Percentiles rank a stretch among this genome's conserved stretches.
Evolutionary conservation across 768 basidiomycete genomes (phyloP).

Genomic region (Dictyophora rubrovolvata): DNA sequence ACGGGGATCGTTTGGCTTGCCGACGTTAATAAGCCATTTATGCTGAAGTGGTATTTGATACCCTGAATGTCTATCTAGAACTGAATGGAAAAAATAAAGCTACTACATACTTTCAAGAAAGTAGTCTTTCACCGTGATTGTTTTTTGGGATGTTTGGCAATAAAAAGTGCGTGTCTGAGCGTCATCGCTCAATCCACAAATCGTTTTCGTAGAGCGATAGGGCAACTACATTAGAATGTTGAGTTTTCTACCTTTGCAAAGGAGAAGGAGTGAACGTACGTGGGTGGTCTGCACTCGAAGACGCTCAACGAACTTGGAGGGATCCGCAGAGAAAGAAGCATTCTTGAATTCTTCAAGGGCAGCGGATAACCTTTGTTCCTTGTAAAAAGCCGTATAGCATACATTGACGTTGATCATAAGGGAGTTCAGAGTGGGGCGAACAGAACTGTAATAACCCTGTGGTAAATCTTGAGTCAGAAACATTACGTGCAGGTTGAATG

Average conservation of each 20-base stretch:
- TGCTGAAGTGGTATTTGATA: constrained; percentile 42
- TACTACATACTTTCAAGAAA: constrained; percentile 46
- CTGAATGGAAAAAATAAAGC: constrained; percentile 1
- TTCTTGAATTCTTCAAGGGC: constrained; percentile 41
- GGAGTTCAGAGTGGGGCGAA: constrained; percentile 32
- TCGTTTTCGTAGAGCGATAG: constrained; percentile 50
- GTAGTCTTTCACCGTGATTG: constrained; percentile 51
- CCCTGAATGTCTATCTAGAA: constrained; percentile 29
- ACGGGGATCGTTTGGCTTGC: constrained; percentile 31
- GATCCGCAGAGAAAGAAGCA: constrained; percentile 49
- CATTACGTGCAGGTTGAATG: neutral
- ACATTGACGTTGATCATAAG: constrained; percentile 46
- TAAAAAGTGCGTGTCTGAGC: constrained; percentile 43
- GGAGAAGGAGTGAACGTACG: constrained; percentile 6
- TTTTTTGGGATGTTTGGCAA: constrained; percentile 44
- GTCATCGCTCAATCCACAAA: constrained; percentile 42
- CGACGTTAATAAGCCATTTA: constrained; percentile 48
- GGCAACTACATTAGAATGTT: constrained; percentile 39
- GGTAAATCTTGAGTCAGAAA: neutral
- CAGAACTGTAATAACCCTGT: constrained; percentile 31
- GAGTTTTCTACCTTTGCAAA: neutral
- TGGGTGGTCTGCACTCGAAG: constrained; percentile 59
- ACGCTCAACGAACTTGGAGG: constrained; percentile 52
- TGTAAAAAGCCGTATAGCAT: constrained; percentile 42
- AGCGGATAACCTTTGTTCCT: constrained; percentile 48